A percentile compares a stretch with the other conserved stretches of the same genome.
Evolutionary conservation across 2,329 filamentous ascomycete genomes (phyloP).

Genomic region (Colletotrichum sp.): DNA sequence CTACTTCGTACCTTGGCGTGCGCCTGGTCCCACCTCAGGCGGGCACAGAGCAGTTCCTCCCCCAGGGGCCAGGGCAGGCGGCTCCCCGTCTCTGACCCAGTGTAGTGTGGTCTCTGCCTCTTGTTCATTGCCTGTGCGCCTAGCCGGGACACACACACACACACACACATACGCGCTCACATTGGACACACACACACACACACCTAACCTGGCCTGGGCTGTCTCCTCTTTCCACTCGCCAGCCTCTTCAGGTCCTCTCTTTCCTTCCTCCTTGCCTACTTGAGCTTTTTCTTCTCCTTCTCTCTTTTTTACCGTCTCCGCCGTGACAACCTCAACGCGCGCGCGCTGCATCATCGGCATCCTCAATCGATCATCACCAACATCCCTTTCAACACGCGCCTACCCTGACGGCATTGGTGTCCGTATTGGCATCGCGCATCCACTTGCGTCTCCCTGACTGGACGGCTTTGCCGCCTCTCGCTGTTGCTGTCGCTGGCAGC

Average conservation of each 20-base stretch:
- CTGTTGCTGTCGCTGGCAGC: conserved; percentile 8
- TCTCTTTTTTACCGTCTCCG: conserved; percentile 7
- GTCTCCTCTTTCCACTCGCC: conserved; percentile 21
- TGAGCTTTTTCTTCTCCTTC: conserved; percentile 11
- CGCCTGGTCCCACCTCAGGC: conserved; percentile 3
- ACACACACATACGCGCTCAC: neutral
- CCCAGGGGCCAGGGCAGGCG: conserved; percentile 5
- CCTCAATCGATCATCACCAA: neutral
- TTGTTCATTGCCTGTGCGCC: neutral
- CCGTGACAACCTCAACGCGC: conserved; percentile 18
- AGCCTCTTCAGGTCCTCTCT: conserved; percentile 17
- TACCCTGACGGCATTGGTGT: neutral
- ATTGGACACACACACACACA: neutral
- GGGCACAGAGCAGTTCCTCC: conserved; percentile 17
- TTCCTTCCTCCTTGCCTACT: conserved; percentile 16
- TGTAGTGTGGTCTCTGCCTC: neutral
- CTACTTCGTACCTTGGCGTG: conserved; percentile 12
- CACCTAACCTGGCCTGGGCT: neutral
- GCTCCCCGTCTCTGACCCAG: conserved; percentile 13
- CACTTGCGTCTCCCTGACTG: conserved; percentile 9
- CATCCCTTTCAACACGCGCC: neutral
- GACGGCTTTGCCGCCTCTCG: conserved; percentile 13
- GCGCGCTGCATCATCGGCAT: neutral
- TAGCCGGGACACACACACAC: neutral
- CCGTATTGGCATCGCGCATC: conserved; percentile 8